A percentile compares a stretch with the other conserved stretches of the same genome.
Evolutionary conservation across 257 asterid genomes (phyloP).

Genomic region (Solanum appendiculatum): DNA sequence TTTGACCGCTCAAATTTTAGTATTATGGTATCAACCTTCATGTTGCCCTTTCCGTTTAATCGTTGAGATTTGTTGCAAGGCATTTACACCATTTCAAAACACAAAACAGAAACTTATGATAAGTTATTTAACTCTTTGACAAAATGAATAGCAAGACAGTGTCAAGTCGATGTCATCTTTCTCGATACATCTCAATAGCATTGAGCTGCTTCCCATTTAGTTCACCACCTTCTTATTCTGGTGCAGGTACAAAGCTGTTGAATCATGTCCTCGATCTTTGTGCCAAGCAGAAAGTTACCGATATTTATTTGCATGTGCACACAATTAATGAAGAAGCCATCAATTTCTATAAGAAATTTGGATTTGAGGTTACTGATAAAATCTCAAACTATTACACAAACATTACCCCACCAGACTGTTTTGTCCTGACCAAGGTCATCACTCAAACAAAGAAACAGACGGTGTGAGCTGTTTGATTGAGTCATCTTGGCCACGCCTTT

Average conservation of each 20-base stretch:
- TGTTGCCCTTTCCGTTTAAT: not conserved
- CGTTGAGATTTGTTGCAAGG: not conserved
- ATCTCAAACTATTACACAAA: conserved; percentile 82
- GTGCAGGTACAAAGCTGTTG: conserved; percentile 65
- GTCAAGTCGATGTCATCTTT: not conserved
- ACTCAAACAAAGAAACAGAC: conserved; percentile 39
- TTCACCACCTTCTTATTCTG: not conserved
- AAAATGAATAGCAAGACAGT: not conserved
- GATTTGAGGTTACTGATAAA: conserved; percentile 83
- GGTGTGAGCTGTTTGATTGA: not conserved
- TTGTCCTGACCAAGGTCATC: conserved; percentile 68
- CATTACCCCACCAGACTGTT: conserved; percentile 89
- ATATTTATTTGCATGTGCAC: conserved; percentile 94
- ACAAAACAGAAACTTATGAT: not conserved
- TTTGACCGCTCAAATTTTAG: not conserved
- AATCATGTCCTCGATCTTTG: conserved; percentile 80
- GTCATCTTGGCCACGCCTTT: not conserved
- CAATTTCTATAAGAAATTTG: conserved; percentile 86
- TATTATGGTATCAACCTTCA: not conserved
- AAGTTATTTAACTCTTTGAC: not conserved
- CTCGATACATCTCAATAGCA: not conserved
- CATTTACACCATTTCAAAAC: not conserved
- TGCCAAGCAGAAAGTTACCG: conserved; percentile 68
- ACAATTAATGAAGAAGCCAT: conserved; percentile 91
- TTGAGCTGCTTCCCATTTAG: not conserved